phyloP scores from a whole-genome alignment of 768 basidiomycete genomes.

The Daedalea quercina region DNA sequence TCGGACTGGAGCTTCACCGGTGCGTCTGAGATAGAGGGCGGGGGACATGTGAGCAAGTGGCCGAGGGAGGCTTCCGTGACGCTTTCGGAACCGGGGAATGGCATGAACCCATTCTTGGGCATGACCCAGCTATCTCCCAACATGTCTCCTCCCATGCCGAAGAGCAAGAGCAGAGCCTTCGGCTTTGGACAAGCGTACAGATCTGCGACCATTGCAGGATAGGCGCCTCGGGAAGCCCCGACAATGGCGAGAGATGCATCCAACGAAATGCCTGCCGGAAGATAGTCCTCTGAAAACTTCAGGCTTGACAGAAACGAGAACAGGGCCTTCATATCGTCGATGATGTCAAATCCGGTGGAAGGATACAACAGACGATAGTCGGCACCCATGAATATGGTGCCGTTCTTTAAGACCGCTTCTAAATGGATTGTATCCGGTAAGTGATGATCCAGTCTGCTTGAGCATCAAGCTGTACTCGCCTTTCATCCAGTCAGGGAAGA shows the following conservation, averaged over 20 bases:
- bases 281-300: neutral
- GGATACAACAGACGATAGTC: neutral
- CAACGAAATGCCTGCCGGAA: neutral
- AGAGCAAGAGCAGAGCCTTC: neutral
- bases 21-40: neutral
- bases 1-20: neutral
- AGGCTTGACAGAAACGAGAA: neutral
- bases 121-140: neutral
- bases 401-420: neutral
- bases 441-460: too few relatives aligned
- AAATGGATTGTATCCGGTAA: neutral
- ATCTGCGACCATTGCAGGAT: neutral
- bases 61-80: neutral
- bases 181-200: neutral
- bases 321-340: neutral
- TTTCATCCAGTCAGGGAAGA: neutral
- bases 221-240: neutral
- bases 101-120: neutral
- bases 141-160: neutral
- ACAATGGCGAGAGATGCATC: neutral
- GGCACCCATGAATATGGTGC: neutral
- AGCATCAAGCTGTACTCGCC: neutral
- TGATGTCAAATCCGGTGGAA: neutral
- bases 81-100: neutral
- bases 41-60: neutral